These are phyloP conservation scores for Chlamydomonas urium DNA, from an alignment of 139 green algal species.

Conservation along the genomic window DNA sequence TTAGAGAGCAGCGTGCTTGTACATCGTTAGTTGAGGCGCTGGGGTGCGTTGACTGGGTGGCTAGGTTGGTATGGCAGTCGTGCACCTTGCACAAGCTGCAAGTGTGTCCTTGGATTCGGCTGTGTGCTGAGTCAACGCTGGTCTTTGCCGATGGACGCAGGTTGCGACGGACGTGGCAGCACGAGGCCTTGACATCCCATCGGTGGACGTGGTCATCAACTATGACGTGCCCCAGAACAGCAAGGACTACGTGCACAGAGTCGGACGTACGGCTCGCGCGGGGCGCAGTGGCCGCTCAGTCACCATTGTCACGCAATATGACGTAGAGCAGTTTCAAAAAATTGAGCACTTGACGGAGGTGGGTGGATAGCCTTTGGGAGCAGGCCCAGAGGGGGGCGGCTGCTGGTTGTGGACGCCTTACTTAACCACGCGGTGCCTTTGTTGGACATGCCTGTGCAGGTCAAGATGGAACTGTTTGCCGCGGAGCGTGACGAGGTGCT, in stretches of 20 bases:
- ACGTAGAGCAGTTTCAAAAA: constrained; percentile 96
- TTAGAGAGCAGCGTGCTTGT: no score
- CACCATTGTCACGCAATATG: constrained; percentile 97
- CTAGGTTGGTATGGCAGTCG: no score
- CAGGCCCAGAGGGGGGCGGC: background rate
- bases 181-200: constrained; percentile 92
- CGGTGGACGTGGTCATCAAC: constrained; percentile 94
- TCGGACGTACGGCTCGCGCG: constrained; percentile 92
- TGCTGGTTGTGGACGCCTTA: no score
- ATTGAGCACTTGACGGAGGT: constrained; percentile 88
- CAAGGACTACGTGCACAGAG: constrained; percentile 91
- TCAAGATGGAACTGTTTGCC: constrained; percentile 79
- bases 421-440: no score
- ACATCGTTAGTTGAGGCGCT: no score
- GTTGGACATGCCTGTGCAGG: constrained; percentile 9
- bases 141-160: no score
- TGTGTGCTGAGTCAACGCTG: no score
- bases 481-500: constrained; percentile 71
- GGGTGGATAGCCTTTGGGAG: background rate
- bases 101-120: no score
- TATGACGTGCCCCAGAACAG: constrained; percentile 86
- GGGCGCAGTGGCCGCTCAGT: constrained; percentile 85
- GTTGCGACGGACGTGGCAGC: constrained; percentile 88
- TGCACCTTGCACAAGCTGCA: no score
- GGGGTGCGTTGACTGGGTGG: no score